These are phyloP conservation scores for Luffa acutangula DNA, from an alignment of 306 rosid genomes.

Conservation along the genomic window DNA sequence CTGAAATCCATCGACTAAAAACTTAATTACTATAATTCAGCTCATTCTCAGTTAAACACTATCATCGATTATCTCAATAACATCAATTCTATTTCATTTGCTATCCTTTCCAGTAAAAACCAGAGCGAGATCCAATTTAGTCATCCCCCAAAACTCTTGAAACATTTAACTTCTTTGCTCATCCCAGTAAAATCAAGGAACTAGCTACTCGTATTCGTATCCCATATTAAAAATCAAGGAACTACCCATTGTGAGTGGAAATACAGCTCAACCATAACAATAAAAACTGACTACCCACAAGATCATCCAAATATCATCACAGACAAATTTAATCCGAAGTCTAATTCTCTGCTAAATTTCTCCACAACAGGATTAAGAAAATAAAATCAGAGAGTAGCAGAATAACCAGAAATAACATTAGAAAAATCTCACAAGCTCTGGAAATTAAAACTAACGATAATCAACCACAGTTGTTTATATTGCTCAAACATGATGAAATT, in stretches of 20 bases:
- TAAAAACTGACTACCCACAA: neutral
- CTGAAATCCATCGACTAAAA: neutral
- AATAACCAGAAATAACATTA: neutral
- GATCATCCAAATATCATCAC: slow-evolving; percentile 1
- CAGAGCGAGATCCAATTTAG: neutral
- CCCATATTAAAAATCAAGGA: neutral
- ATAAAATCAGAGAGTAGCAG: neutral
- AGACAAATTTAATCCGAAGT: neutral
- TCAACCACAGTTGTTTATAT: neutral
- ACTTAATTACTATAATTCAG: neutral
- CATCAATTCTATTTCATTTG: neutral
- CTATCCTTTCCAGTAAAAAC: neutral
- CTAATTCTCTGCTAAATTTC: neutral
- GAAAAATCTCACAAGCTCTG: neutral
- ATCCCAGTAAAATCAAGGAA: neutral
- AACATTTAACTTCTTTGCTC: neutral
- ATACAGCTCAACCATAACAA: neutral
- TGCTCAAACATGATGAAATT: neutral
- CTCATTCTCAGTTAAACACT: neutral
- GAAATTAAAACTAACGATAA: neutral
- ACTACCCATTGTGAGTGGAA: neutral
- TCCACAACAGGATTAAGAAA: neutral
- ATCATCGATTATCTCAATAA: neutral
- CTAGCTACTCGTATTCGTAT: neutral
- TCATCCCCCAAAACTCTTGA: neutral